Evolutionary conservation across 805 yeast species (phyloP), one percentile per base, ranked within the genome.

Genomic region (Debaryomyces prosopidis): DNA sequence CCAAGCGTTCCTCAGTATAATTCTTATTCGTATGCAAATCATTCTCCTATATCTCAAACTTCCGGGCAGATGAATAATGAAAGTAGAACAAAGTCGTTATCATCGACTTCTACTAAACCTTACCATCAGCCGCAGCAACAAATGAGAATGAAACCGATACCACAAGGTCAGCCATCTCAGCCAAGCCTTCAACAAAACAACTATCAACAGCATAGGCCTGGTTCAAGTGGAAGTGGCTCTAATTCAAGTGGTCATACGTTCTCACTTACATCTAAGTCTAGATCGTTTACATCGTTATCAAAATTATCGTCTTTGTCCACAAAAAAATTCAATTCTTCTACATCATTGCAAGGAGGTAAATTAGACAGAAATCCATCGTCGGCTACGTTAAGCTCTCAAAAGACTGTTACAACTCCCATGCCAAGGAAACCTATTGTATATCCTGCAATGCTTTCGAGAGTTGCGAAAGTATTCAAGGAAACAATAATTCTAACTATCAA

Each of bases 401-500:
- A 75, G 48, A 74, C 87, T 0, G 63, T 79, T 32, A 45, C 71
- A 11, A 67, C 82, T 1, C 67, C 83, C 2, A 56, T 76, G 12
- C 63, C 76, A 10, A 69, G 69, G 44, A 75, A 79, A 45, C 95
- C 96, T 5, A 70, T 77, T 15, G 91, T 90, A 2, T 90, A 94
- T 62, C 97, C 98, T 1, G 98, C 99, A 0, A 56, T 89, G 58
- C 69, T 94, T 15, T 89, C 97, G 4, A 76, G 82, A 40, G 98
- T 94, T 14, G 96, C 97, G 0, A 78, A 76, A 17, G 77, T 81
- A 18, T 89, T 92, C 65, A 80, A 82, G 51, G 88, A 85, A 48
- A 71, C 82, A 17, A 77, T 90, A 26, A 80, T 80, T 17, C 62
- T 87, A 11, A 87, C 90, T 2, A 89, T 89, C 48, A 82, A 88